A percentile compares a stretch with the other conserved stretches of the same genome.
Conservation (phyloP, 2,329 filamentous ascomycete genomes). For the Huntiella omanensis region DNA sequence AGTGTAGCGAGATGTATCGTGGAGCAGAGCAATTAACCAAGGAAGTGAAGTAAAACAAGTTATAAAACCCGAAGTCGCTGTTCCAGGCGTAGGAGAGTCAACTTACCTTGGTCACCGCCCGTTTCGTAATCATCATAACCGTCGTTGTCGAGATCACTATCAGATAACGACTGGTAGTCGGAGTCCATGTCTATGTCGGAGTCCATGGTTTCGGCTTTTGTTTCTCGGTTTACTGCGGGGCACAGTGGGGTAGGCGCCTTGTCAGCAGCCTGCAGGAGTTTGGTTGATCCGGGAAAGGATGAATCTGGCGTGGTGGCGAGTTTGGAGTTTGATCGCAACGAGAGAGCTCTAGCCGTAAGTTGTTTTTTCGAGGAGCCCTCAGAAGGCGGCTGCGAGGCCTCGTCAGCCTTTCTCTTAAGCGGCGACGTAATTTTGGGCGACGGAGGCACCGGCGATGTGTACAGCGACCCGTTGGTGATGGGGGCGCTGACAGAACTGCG, state of each 20-base stretch:
- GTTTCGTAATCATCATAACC: slow-evolving; percentile 28
- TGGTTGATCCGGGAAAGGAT: too few relatives aligned
- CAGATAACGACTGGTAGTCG: slow-evolving; percentile 63
- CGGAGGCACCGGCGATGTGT: background rate
- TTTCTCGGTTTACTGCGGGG: background rate
- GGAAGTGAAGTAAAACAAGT: too few relatives aligned
- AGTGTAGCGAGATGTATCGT: too few relatives aligned
- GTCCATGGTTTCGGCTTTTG: slow-evolving; percentile 50
- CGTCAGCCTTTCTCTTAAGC: slow-evolving; percentile 45
- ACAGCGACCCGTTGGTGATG: background rate
- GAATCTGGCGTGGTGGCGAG: slow-evolving; percentile 19
- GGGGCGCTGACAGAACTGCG: background rate
- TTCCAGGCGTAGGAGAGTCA: too few relatives aligned
- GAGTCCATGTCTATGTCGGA: slow-evolving; percentile 79
- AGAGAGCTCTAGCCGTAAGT: slow-evolving; percentile 17
- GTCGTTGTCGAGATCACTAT: slow-evolving; percentile 45
- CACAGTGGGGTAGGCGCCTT: too few relatives aligned
- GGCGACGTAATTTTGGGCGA: slow-evolving; percentile 35
- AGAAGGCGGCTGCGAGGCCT: slow-evolving; percentile 31
- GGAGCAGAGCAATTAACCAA: too few relatives aligned
- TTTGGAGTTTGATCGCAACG: slow-evolving; percentile 26
- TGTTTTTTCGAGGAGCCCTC: slow-evolving; percentile 18
- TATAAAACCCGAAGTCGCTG: too few relatives aligned
- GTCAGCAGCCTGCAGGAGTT: too few relatives aligned
- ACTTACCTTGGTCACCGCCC: background rate